phyloP scores from a whole-genome alignment of 768 basidiomycete species.

The Rhizopogon salebrosus region DNA sequence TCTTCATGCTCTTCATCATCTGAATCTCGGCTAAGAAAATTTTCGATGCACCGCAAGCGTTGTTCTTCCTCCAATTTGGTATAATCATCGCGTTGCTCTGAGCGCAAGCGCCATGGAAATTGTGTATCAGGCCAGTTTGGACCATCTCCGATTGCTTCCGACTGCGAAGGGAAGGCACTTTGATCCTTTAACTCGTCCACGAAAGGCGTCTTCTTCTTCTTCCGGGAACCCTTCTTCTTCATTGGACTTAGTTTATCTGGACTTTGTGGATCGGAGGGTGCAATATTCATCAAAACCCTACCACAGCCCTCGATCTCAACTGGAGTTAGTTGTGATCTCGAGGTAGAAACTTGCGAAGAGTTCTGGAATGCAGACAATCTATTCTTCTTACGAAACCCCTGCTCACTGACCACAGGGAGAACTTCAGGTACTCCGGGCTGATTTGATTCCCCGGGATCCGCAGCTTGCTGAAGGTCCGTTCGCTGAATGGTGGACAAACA shows the following conservation, averaged over 20 bases:
- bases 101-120: constrained; percentile 72
- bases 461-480: constrained; percentile 16
- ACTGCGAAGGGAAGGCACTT: constrained; percentile 9
- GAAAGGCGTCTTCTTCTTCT: constrained; percentile 42
- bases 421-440: constrained; percentile 9
- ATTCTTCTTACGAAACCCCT: constrained; percentile 60
- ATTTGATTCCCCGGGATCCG: constrained; percentile 13
- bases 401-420: constrained; percentile 35
- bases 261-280: constrained; percentile 32
- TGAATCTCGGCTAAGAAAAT: constrained; percentile 69
- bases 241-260: constrained; percentile 23
- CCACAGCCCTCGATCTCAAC: constrained; percentile 66
- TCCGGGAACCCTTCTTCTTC: constrained; percentile 40
- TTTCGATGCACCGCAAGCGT: constrained; percentile 59
- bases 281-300: constrained; percentile 60
- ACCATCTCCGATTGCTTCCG: constrained; percentile 34
- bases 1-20: constrained; percentile 42
- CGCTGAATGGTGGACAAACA: constrained; percentile 14
- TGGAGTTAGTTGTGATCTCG: constrained; percentile 45
- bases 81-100: constrained; percentile 47
- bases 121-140: constrained; percentile 78
- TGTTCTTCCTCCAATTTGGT: constrained; percentile 54
- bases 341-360: constrained; percentile 26
- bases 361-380: constrained; percentile 66
- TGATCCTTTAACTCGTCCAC: constrained; percentile 14